A percentile compares a stretch with the other conserved stretches of the same genome.
Evolutionary conservation across 2,329 filamentous ascomycete genomes (phyloP).

Genomic region (Ceratocystis albifundus): DNA sequence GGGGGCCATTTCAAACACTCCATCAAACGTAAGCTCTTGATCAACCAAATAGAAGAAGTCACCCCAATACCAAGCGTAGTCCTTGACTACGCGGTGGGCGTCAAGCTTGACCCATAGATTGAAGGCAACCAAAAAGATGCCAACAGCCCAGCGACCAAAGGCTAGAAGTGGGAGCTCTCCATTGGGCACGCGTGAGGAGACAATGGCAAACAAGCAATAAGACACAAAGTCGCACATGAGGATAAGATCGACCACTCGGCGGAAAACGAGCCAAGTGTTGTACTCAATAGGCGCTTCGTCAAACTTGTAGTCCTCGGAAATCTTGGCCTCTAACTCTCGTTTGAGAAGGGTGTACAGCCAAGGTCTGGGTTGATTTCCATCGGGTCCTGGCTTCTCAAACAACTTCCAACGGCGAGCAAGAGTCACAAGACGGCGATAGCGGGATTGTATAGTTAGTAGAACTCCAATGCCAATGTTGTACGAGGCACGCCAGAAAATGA

Average conservation of each 20-base stretch:
- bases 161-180: constrained; percentile 61
- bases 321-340: constrained; percentile 85
- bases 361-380: constrained; percentile 72
- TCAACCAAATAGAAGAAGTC: constrained; percentile 99
- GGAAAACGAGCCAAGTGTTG: constrained; percentile 97
- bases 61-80: constrained; percentile 99
- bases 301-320: constrained; percentile 85
- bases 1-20: constrained; percentile 96
- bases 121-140: constrained; percentile 72
- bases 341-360: constrained; percentile 76
- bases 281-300: constrained; percentile 91
- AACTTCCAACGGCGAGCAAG: constrained; percentile 81
- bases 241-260: constrained; percentile 88
- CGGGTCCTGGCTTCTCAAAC: constrained; percentile 63
- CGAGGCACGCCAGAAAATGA: constrained; percentile 80
- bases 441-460: constrained; percentile 78
- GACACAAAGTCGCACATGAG: constrained; percentile 98
- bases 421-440: constrained; percentile 70
- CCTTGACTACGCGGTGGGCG: constrained; percentile 93
- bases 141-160: constrained; percentile 63
- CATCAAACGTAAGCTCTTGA: constrained; percentile 94
- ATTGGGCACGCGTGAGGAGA: constrained; percentile 64
- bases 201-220: constrained; percentile 89
- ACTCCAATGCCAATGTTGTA: constrained; percentile 94
- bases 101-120: constrained; percentile 98